phyloP scores from a whole-genome alignment of 73 alveolate genomes.

The Stentor coeruleus region DNA sequence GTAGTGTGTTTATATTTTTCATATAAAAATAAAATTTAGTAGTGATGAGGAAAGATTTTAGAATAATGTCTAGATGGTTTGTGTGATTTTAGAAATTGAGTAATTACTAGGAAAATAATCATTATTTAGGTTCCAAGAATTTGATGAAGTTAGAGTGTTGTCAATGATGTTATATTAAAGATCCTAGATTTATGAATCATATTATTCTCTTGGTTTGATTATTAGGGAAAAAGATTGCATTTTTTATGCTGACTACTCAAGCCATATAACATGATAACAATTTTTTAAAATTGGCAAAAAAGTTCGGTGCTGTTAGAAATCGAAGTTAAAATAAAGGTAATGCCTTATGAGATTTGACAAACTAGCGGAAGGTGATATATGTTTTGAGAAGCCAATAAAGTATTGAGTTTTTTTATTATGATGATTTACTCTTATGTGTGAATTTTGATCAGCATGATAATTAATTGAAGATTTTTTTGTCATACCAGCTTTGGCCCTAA shows the following conservation, averaged over 20 bases:
- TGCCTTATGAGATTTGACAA: constrained; percentile 9
- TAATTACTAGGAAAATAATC: background rate
- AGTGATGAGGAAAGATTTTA: background rate
- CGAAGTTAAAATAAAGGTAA: background rate
- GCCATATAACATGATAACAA: background rate
- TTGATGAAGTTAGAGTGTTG: constrained; percentile 1
- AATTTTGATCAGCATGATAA: background rate
- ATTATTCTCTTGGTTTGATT: background rate
- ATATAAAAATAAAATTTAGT: background rate
- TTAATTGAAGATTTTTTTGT: background rate
- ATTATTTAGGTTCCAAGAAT: background rate
- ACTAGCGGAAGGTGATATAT: background rate
- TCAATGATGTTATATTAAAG: background rate
- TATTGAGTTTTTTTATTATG: background rate
- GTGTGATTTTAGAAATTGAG: constrained; percentile 3
- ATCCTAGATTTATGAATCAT: background rate
- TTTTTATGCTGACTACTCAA: constrained; percentile 9
- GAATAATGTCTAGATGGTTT: background rate
- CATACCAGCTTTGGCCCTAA: too few species aligned
- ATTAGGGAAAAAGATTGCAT: background rate
- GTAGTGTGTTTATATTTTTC: too few species aligned
- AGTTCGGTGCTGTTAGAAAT: background rate
- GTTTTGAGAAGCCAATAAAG: background rate
- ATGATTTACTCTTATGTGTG: background rate
- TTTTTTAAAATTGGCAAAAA: background rate